Conservation (phyloP, 805 yeast genomes). For the Starmerella apis region DNA sequence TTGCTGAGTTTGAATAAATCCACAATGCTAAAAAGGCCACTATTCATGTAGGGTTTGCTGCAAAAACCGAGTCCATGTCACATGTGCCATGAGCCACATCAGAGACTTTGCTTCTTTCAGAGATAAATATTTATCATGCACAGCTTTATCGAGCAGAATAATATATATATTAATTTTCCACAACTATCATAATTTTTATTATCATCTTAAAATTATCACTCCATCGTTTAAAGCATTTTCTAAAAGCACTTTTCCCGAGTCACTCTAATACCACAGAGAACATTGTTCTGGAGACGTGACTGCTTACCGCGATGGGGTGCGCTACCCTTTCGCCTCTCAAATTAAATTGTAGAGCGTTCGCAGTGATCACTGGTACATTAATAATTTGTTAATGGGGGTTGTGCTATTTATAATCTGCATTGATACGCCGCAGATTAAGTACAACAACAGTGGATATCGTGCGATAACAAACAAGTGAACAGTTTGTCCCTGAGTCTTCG, state of each 20-base stretch:
- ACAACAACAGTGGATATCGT: no score
- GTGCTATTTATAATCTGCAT: background rate
- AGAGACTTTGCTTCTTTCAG: background rate
- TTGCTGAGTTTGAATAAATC: background rate
- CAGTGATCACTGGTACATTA: no score
- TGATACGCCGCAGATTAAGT: no score
- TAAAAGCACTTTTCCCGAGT: background rate
- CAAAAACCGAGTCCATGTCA: constrained; percentile 4
- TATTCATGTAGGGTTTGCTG: constrained; percentile 4
- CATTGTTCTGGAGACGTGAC: background rate
- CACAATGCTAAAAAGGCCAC: background rate
- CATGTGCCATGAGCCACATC: constrained; percentile 2
- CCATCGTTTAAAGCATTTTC: no score
- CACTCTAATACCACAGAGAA: background rate
- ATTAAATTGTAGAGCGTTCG: background rate
- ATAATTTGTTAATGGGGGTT: no score
- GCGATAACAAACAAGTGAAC: no score
- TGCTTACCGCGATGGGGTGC: no score
- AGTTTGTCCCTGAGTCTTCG: no score
- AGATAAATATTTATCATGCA: background rate
- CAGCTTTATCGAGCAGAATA: background rate
- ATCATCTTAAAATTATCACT: no score
- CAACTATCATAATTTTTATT: no score
- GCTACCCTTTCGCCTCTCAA: background rate
- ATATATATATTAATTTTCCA: background rate